Evolutionary conservation across 192 early-diverging fungal genomes (phyloP).

Genomic region (Coemansia sp.): DNA sequence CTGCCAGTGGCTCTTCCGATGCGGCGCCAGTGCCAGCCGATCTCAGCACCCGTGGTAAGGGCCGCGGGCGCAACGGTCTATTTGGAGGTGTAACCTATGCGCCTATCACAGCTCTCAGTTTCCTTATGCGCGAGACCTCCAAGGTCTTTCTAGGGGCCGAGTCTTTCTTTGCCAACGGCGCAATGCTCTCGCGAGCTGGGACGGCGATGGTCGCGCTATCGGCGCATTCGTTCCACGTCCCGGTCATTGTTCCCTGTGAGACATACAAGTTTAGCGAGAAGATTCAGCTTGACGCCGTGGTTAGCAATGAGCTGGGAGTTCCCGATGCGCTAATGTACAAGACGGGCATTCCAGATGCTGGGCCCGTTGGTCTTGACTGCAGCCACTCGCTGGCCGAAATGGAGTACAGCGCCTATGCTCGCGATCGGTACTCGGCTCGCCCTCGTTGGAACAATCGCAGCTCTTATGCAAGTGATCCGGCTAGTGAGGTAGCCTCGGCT

Average conservation of each 20-base stretch:
- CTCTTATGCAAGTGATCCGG: constrained; percentile 4
- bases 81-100: constrained; percentile 37
- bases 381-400: constrained; percentile 33
- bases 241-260: constrained; percentile 93
- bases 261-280: constrained; percentile 94
- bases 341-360: constrained; percentile 36
- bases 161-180: constrained; percentile 88
- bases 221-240: constrained; percentile 83
- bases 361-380: constrained; percentile 41
- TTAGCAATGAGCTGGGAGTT: constrained; percentile 93
- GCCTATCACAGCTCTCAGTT: constrained; percentile 56
- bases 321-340: constrained; percentile 77
- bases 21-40: not conserved
- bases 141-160: constrained; percentile 96
- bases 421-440: constrained; percentile 50
- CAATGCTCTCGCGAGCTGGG: constrained; percentile 84
- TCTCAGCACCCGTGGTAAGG: constrained; percentile 14
- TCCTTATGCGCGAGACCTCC: constrained; percentile 79
- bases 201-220: constrained; percentile 90
- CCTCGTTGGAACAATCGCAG: constrained; percentile 51
- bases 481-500: not conserved
- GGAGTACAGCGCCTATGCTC: constrained; percentile 55
- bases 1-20: constrained; percentile 40
- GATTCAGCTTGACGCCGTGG: constrained; percentile 92
- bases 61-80: constrained; percentile 11